Evolutionary conservation across 306 rosid species (phyloP).

Genomic region (Dalbergia cultrata): DNA sequence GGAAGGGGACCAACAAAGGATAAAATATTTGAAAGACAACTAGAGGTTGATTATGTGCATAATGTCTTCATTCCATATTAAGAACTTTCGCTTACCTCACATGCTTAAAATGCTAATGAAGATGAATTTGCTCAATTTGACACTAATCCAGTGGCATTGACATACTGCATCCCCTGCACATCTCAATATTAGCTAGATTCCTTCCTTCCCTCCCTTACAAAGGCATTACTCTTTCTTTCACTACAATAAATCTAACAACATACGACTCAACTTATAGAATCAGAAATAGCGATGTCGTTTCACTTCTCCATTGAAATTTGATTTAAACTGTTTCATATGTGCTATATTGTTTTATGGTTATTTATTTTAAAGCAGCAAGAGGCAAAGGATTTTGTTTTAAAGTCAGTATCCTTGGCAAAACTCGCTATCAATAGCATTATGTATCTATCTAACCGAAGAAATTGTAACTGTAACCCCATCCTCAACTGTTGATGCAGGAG

Average conservation of each 20-base stretch:
- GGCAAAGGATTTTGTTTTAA: constrained; percentile 11
- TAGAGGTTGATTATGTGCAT: background rate
- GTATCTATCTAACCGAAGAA: constrained; percentile 2
- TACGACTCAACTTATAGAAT: background rate
- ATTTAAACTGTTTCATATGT: background rate
- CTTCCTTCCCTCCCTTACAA: background rate
- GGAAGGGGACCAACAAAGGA: background rate
- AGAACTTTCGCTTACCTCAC: background rate
- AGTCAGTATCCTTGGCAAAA: background rate
- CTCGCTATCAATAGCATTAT: background rate
- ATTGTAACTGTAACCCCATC: constrained; percentile 2
- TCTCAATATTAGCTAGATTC: background rate
- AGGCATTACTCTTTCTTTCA: constrained; percentile 9
- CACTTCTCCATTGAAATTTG: background rate
- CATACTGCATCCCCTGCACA: background rate
- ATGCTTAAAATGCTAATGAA: background rate
- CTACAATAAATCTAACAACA: background rate
- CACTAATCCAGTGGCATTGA: constrained; percentile 7
- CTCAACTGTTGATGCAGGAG: constrained; percentile 62
- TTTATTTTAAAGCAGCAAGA: background rate
- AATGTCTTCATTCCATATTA: background rate
- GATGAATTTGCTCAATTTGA: background rate
- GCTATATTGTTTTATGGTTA: background rate
- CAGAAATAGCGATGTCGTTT: background rate
- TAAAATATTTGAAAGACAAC: background rate